Conservation (phyloP, 1,284 basidiomycete genomes). For the Pyrrhoderma noxium region DNA sequence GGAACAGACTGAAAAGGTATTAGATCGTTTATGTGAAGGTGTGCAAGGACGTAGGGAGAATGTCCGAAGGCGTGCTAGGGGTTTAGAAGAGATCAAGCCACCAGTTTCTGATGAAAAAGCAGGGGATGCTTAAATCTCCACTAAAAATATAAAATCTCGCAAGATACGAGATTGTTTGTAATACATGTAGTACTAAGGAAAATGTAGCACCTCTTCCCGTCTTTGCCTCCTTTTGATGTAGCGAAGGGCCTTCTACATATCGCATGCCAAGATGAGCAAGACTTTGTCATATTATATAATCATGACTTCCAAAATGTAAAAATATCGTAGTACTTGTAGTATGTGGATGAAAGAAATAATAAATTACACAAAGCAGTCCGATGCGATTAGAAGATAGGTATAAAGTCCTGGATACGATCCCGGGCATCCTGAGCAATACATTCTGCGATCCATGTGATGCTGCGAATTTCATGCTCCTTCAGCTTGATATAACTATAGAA, state of each 20-base stretch:
- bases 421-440: conserved; percentile 93
- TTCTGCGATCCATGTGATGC: conserved; percentile 96
- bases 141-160: too few relatives aligned
- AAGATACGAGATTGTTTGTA: too few relatives aligned
- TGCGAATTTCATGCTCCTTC: conserved; percentile 99
- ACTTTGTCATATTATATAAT: too few relatives aligned
- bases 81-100: conserved; percentile 17
- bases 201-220: too few relatives aligned
- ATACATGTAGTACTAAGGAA: too few relatives aligned
- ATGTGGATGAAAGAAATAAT: too few relatives aligned
- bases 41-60: conserved; percentile 65
- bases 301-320: too few relatives aligned
- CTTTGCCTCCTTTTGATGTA: too few relatives aligned
- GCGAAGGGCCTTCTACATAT: too few relatives aligned
- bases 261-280: too few relatives aligned
- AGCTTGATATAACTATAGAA: conserved; percentile 95
- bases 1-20: conserved; percentile 74
- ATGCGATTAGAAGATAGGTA: conserved; percentile 64
- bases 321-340: too few relatives aligned
- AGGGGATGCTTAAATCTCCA: background rate
- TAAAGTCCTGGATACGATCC: conserved; percentile 90
- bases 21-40: conserved; percentile 77
- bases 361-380: too few relatives aligned
- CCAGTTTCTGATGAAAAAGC: background rate
- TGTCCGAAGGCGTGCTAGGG: conserved; percentile 32